Conservation (phyloP, 1,284 basidiomycete species). For the Pyrrhoderma lamaoense region DNA sequence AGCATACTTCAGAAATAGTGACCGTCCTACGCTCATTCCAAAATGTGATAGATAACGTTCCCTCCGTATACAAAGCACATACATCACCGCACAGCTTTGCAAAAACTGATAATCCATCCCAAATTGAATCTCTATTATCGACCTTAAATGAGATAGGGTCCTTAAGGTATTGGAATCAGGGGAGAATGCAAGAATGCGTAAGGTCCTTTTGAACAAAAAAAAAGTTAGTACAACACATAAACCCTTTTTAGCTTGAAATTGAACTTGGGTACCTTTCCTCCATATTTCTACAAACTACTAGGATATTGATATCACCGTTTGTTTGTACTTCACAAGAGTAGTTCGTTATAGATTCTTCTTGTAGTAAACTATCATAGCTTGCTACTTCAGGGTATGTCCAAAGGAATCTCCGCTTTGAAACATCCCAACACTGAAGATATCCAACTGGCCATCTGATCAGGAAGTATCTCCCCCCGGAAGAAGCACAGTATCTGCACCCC, state of each 20-base stretch:
- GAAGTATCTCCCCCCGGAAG: slow-evolving; percentile 8
- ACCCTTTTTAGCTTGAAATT: not conserved
- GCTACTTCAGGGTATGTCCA: slow-evolving; percentile 11
- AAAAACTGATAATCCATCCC: not conserved
- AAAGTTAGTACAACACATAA: not conserved
- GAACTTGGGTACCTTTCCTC: slow-evolving; percentile 1
- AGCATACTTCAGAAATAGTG: slow-evolving; percentile 6
- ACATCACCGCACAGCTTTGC: slow-evolving; percentile 7
- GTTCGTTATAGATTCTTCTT: not conserved
- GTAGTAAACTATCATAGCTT: not conserved
- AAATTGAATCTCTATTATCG: slow-evolving; percentile 1
- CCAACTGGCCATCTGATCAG: slow-evolving; percentile 6
- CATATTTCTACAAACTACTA: slow-evolving; percentile 3
- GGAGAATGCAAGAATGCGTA: slow-evolving; percentile 8
- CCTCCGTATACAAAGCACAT: slow-evolving; percentile 6
- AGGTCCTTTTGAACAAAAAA: not conserved
- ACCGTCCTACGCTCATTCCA: slow-evolving; percentile 6
- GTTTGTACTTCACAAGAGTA: not conserved
- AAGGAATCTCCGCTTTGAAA: not conserved
- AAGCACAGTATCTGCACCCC: slow-evolving; percentile 7
- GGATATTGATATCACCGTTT: slow-evolving; percentile 6
- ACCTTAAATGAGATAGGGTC: not conserved
- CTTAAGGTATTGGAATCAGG: too few species aligned
- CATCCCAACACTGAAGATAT: slow-evolving; percentile 14
- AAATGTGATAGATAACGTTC: not conserved